Evolutionary conservation across 345 rosid species (phyloP).

Genomic region (Eutrema yunnanense): DNA sequence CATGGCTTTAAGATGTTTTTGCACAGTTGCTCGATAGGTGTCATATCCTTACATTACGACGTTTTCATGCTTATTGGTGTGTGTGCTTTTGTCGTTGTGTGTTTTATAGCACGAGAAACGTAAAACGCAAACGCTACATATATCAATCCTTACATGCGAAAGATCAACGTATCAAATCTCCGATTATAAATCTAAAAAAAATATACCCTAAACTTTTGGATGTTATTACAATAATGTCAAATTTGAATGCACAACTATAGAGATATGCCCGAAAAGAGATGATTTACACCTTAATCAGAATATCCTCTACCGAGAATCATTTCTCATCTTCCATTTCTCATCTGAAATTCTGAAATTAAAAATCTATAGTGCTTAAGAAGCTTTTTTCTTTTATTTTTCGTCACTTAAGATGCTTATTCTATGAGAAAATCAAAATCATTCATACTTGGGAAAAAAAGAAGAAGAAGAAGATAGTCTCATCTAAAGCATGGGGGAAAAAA

Average conservation of each 20-base stretch:
- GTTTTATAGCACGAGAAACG: not conserved
- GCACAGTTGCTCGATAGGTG: slow-evolving; percentile 7
- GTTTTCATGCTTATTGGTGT: not conserved
- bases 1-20: not conserved
- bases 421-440: too few relatives aligned
- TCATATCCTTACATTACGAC: slow-evolving; percentile 6
- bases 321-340: too few relatives aligned
- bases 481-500: too few relatives aligned
- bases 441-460: too few relatives aligned
- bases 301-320: not conserved
- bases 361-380: not conserved
- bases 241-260: not conserved
- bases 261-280: not conserved
- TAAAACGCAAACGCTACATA: not conserved
- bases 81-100: not conserved
- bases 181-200: not conserved
- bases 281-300: not conserved
- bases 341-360: not conserved
- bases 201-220: not conserved
- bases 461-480: too few relatives aligned
- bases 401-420: too few relatives aligned
- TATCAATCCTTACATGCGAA: not conserved
- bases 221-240: not conserved
- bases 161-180: not conserved
- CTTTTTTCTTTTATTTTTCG: too few relatives aligned